phyloP scores from a whole-genome alignment of 2,329 filamentous ascomycete species.

The Colletotrichum sp. region DNA sequence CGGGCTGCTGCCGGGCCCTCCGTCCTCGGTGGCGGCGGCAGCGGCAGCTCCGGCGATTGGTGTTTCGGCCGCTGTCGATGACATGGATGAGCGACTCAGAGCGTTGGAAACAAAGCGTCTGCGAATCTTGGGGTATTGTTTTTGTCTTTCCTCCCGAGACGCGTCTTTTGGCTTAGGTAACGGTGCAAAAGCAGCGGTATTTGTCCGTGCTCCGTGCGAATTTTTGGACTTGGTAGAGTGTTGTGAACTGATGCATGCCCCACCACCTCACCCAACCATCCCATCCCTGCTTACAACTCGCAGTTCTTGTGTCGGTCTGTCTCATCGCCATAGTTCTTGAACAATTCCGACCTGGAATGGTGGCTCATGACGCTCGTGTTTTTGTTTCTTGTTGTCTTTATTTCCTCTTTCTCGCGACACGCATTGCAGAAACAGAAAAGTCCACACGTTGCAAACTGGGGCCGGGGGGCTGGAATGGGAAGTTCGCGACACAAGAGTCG shows the following conservation, averaged over 20 bases:
- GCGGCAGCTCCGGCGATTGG: not conserved
- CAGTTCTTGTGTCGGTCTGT: not conserved
- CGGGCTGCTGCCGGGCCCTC: not conserved
- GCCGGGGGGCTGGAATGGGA: not conserved
- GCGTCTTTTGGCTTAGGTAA: not conserved
- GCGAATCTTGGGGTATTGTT: not conserved
- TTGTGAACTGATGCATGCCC: not conserved
- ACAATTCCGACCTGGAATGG: not conserved
- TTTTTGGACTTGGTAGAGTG: not conserved
- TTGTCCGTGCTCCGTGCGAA: not conserved
- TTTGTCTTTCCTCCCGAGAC: not conserved
- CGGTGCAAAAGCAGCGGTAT: not conserved
- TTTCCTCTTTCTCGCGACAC: not conserved
- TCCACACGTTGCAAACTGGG: not conserved
- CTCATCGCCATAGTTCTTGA: not conserved
- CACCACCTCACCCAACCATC: not conserved
- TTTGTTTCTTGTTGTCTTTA: not conserved
- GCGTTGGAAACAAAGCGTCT: not conserved
- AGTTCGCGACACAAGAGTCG: not conserved
- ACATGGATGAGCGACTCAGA: not conserved
- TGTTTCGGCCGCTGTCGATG: not conserved
- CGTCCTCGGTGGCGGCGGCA: not conserved
- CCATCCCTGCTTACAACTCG: not conserved
- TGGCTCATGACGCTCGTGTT: not conserved
- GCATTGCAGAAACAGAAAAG: not conserved